Evolutionary conservation across 2,329 filamentous ascomycete species (phyloP).

Genomic region (Cordyceps tenuipes): DNA sequence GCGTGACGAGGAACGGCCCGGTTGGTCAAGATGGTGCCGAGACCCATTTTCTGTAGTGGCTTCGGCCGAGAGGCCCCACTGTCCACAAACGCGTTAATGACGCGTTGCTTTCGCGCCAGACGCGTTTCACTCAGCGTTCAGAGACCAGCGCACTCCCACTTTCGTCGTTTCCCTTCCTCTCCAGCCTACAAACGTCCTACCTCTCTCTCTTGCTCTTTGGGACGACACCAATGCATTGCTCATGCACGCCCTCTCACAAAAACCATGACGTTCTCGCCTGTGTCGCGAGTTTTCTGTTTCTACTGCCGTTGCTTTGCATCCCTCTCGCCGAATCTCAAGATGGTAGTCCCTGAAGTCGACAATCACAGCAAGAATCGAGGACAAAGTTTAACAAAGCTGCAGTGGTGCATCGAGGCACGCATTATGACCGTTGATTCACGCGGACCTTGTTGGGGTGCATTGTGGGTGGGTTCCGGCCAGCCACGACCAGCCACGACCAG

Average conservation of each 20-base stretch:
- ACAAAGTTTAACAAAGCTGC: background rate
- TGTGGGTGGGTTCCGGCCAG: background rate
- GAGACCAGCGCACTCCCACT: background rate
- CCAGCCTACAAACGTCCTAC: background rate
- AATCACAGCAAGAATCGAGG: background rate
- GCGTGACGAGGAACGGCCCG: conserved; percentile 7
- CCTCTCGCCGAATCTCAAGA: background rate
- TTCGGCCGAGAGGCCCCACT: background rate
- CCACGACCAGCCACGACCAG: too few species aligned
- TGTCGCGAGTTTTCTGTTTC: background rate
- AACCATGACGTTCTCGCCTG: background rate
- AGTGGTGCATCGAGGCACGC: background rate
- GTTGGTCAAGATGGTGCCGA: conserved; percentile 5
- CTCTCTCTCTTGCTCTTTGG: background rate
- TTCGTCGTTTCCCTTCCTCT: background rate
- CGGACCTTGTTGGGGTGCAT: background rate
- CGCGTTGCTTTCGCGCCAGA: conserved; percentile 10
- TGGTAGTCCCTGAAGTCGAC: background rate
- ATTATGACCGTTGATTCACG: background rate
- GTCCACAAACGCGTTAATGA: conserved; percentile 7
- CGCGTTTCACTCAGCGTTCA: conserved; percentile 8
- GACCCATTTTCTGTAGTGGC: conserved; percentile 6
- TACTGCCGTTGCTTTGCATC: background rate
- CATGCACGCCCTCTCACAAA: background rate
- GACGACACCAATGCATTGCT: background rate